Base-by-base conservation (phyloP, 2,329 filamentous ascomycete species). In the Paraphoma sp. region DNA sequence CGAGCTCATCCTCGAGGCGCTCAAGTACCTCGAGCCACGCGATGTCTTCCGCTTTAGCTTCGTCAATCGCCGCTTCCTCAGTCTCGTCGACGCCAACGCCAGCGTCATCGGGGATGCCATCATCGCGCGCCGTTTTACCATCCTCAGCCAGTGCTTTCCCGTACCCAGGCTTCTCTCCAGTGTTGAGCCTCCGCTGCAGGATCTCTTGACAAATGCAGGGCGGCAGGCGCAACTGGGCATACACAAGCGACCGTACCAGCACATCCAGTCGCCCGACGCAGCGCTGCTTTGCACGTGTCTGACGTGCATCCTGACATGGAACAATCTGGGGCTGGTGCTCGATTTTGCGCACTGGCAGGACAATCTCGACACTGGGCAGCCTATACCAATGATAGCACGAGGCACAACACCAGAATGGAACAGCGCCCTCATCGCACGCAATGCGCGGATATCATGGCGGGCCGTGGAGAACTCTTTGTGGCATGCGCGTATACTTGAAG, bases 331-430 rank as follows among this genome's bases (percentile, higher is more conserved):
- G 55, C 63, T 86, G 0, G 73, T 81, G 11, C 78, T 87, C 10
- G 85, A 88, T 63, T 83, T 87, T 62, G 80, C 83, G 0, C 76
- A 84, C 64, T 87, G 84, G 82, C 85, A 87, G 63, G 44, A 64
- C 1, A 66, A 83, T 43, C 78, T 87, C 7, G 81, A 87, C 54
- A 61, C 66, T 0, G 80, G 83, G 1, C 77, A 81, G 14, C 84
- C 84, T 0, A 81, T 87, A 1, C 82, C 83, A 0, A 80, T 81
- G 36, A 80, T 87, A 29, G 73, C 79, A 0, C 76, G 83, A 1
- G 84, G 84, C 0, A 74, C 71, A 6, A 53, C 65, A 6, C 81
- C 83, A 0, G 66, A 75, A 16, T 87, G 84, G 85, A 86, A 87
- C 62, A 56, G 63, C 16, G 51, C 73, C 6, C 76, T 87, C 1